phyloP scores from a whole-genome alignment of 164 flowering plant genomes.

The Nelumbo lutea region DNA sequence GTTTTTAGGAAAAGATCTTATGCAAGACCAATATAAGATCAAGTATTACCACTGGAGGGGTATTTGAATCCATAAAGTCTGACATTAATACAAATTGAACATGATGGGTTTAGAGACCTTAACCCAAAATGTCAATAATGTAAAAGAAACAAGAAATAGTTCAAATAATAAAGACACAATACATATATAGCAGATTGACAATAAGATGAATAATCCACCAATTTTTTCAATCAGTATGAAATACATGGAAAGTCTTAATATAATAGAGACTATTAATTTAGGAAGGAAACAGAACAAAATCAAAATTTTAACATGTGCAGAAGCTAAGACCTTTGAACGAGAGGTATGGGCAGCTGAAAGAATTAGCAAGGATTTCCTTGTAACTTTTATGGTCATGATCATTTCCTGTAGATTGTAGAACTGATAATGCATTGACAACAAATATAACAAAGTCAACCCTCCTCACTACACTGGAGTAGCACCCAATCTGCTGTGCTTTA shows the following conservation, averaged over 20 bases:
- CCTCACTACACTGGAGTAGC: slow-evolving; percentile 24
- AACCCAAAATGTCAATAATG: no score
- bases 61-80: no score
- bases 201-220: background rate
- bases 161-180: background rate
- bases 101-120: no score
- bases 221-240: background rate
- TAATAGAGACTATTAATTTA: background rate
- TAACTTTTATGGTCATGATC: slow-evolving; percentile 24
- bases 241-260: background rate
- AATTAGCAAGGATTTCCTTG: slow-evolving; percentile 25
- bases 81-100: no score
- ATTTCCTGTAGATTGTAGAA: slow-evolving; percentile 47
- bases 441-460: slow-evolving; percentile 68
- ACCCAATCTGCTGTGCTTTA: slow-evolving; percentile 29
- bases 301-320: background rate
- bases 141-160: background rate
- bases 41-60: no score
- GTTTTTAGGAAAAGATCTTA: no score
- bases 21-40: no score
- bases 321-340: slow-evolving; percentile 56
- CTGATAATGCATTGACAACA: slow-evolving; percentile 65
- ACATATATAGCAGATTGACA: background rate
- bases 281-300: background rate
- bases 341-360: slow-evolving; percentile 51